Evolutionary conservation across 2,329 filamentous ascomycete genomes (phyloP).

Genomic region (Plectosphaerella sp.): DNA sequence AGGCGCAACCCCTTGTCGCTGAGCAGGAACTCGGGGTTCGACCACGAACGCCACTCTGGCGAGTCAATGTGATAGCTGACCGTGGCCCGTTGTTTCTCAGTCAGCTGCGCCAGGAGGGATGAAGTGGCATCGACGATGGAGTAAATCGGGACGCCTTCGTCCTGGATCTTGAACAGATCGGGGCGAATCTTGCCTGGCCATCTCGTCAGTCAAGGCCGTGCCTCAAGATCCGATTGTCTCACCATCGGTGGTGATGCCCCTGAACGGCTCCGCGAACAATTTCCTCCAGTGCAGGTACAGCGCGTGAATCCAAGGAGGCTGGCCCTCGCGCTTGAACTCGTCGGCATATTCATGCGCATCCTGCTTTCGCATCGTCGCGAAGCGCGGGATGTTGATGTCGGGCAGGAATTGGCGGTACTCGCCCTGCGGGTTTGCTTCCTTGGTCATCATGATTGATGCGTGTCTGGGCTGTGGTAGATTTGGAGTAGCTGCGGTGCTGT

Average conservation of each 20-base stretch:
- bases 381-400: slow-evolving; percentile 56
- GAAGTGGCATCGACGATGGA: slow-evolving; percentile 49
- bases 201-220: too few species aligned
- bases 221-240: slow-evolving; percentile 10
- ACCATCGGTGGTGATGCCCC: slow-evolving; percentile 67
- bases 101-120: slow-evolving; percentile 39
- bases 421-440: slow-evolving; percentile 5
- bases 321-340: slow-evolving; percentile 52
- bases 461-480: neutral
- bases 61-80: slow-evolving; percentile 61
- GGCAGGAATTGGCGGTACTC: slow-evolving; percentile 57
- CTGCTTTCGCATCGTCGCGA: slow-evolving; percentile 58
- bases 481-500: neutral
- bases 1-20: slow-evolving; percentile 65
- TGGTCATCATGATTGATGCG: neutral
- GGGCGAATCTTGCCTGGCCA: slow-evolving; percentile 42
- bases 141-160: slow-evolving; percentile 59
- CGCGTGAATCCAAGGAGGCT: slow-evolving; percentile 63
- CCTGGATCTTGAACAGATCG: slow-evolving; percentile 53
- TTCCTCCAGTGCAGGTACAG: slow-evolving; percentile 56
- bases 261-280: slow-evolving; percentile 62
- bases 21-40: slow-evolving; percentile 70
- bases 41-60: slow-evolving; percentile 66
- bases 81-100: slow-evolving; percentile 40
- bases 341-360: slow-evolving; percentile 58